Percentiles rank a stretch among this genome's conserved stretches.
phyloP scores from a whole-genome alignment of 1,139 yeast species.

The Protomyces arabidopsidicola region DNA sequence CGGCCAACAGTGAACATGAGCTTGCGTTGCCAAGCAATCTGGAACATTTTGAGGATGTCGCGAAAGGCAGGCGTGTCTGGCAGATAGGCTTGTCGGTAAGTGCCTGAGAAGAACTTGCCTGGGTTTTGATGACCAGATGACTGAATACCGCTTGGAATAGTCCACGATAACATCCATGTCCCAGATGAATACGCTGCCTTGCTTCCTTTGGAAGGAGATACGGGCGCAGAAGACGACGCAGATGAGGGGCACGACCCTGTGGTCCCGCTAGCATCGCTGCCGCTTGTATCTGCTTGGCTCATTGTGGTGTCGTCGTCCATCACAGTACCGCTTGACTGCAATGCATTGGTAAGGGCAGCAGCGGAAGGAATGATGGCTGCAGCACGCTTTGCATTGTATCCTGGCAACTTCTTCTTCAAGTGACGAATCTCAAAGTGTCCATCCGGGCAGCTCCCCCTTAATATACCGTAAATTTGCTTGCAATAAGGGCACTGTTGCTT shows the following conservation, averaged over 20 bases:
- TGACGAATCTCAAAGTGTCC: conserved; percentile 5
- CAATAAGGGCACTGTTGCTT: conserved; percentile 20
- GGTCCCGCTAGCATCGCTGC: neutral
- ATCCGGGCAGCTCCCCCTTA: conserved; percentile 6
- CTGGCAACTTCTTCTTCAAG: conserved; percentile 4
- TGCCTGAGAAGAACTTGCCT: conserved; percentile 2
- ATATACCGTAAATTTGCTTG: conserved; percentile 5
- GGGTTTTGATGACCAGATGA: conserved; percentile 12
- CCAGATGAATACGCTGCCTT: neutral
- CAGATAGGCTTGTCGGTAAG: conserved; percentile 4
- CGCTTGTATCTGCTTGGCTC: neutral
- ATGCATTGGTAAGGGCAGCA: neutral
- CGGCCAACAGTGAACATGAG: conserved; percentile 20
- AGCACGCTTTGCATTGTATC: neutral
- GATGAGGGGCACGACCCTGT: neutral
- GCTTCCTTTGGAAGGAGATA: neutral
- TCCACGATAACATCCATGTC: conserved; percentile 15
- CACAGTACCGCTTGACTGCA: neutral
- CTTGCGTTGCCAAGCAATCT: conserved; percentile 8
- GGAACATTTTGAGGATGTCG: conserved; percentile 10
- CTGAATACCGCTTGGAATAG: conserved; percentile 8
- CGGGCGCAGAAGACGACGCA: neutral
- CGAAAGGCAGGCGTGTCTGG: conserved; percentile 9
- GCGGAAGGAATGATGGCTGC: neutral
- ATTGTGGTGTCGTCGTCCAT: neutral